Evolutionary conservation across 345 rosid genomes (phyloP).

Genomic region (Nasturtium officinale): DNA sequence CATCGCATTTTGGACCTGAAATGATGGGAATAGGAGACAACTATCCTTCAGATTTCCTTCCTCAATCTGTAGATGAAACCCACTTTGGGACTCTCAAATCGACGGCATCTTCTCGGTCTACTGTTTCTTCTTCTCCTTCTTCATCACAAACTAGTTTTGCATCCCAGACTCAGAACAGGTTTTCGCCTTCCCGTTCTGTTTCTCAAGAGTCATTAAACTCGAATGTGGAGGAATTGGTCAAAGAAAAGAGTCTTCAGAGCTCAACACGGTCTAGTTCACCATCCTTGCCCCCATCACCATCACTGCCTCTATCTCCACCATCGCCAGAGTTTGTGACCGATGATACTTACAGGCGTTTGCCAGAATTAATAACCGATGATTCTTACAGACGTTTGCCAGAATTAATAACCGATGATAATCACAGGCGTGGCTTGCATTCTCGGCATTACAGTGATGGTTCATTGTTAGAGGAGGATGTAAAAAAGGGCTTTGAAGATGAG

Average conservation of each 20-base stretch:
- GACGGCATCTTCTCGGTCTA: constrained; percentile 50
- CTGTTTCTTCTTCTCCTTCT: constrained; percentile 49
- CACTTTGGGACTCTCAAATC: constrained; percentile 52
- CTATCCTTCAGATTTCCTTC: constrained; percentile 52
- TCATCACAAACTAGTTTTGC: constrained; percentile 51
- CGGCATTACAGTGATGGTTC: constrained; percentile 41
- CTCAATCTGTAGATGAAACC: constrained; percentile 64
- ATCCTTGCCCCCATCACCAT: constrained; percentile 36
- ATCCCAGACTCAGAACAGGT: constrained; percentile 47
- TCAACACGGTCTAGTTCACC: constrained; percentile 47
- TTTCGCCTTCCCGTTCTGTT: constrained; percentile 51
- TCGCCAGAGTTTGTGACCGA: constrained; percentile 6
- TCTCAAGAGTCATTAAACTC: constrained; percentile 48
- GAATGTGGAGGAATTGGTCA: constrained; percentile 47
- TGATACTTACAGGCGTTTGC: constrained; percentile 20
- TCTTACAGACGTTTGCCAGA: constrained; percentile 13
- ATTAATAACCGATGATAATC: constrained; percentile 17
- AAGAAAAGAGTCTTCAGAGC: constrained; percentile 42
- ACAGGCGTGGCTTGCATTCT: constrained; percentile 33
- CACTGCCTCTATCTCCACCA: constrained; percentile 29
- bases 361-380: constrained; percentile 21
- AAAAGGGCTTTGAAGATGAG: constrained; percentile 22
- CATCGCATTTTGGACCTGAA: constrained; percentile 51
- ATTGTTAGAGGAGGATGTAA: constrained; percentile 30
- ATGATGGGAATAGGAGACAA: constrained; percentile 48